Percentiles rank a stretch among this genome's conserved stretches.
Evolutionary conservation across 192 early-diverging fungal genomes (phyloP).

Genomic region (Podila horticola): DNA sequence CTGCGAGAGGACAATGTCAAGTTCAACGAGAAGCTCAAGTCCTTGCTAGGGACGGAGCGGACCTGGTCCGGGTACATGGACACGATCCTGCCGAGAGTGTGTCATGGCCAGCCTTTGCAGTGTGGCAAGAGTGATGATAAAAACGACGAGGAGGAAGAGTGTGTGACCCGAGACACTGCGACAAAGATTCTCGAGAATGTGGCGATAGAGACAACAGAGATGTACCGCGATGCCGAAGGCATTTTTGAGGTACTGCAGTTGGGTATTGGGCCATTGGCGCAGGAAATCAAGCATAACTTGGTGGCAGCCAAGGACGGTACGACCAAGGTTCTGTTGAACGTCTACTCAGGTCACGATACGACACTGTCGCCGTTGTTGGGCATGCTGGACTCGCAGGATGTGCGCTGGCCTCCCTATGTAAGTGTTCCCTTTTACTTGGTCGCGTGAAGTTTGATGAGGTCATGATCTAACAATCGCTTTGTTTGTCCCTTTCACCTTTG

Average conservation of each 20-base stretch:
- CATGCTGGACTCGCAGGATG: conserved; percentile 19
- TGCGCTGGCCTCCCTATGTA: conserved; percentile 50
- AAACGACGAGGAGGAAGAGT: not conserved
- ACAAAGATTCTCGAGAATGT: conserved; percentile 25
- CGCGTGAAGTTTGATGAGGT: too few species aligned
- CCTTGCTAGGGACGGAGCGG: conserved; percentile 18
- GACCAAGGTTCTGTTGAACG: conserved; percentile 6
- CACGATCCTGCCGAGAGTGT: conserved; percentile 36
- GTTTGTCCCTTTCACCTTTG: not conserved
- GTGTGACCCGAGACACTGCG: conserved; percentile 8
- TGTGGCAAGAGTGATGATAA: conserved; percentile 3
- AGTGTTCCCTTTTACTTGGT: not conserved
- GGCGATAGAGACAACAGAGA: conserved; percentile 14
- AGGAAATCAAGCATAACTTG: conserved; percentile 35
- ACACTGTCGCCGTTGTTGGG: conserved; percentile 37
- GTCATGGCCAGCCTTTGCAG: conserved; percentile 29
- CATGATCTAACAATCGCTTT: too few species aligned
- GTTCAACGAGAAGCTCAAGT: conserved; percentile 15
- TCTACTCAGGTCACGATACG: conserved; percentile 48
- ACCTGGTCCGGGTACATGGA: conserved; percentile 45
- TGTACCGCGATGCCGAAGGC: conserved; percentile 17
- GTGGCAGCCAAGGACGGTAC: conserved; percentile 14
- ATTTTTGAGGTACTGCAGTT: conserved; percentile 31
- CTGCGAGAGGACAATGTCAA: conserved; percentile 21
- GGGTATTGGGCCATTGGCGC: conserved; percentile 35